Percentiles rank a stretch among this genome's conserved stretches.
Evolutionary conservation across 179 eudicot genomes (phyloP).

Genomic region (Drosera spatulata): DNA sequence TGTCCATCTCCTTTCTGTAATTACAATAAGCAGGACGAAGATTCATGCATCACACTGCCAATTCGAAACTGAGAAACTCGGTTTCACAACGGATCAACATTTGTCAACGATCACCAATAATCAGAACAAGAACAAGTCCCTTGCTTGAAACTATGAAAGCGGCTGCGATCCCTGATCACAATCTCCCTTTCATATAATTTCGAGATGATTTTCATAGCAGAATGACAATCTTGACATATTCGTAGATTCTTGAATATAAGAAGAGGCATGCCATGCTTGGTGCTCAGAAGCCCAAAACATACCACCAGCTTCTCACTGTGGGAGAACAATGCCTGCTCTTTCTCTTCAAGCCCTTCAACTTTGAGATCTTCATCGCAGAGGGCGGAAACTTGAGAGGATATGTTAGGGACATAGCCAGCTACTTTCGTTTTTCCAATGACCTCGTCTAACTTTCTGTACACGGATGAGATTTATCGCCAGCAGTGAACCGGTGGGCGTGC

Average conservation of each 20-base stretch:
- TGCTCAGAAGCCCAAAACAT: conserved; percentile 26
- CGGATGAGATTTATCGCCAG: conserved; percentile 25
- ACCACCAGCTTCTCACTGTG: conserved; percentile 26
- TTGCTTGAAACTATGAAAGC: conserved; percentile 23
- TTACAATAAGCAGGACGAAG: no score
- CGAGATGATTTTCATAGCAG: conserved; percentile 22
- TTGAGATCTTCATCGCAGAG: conserved; percentile 6
- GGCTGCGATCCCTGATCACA: conserved; percentile 22
- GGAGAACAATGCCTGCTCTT: conserved; percentile 18
- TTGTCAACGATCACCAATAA: conserved; percentile 10
- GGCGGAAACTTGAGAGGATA: conserved; percentile 14
- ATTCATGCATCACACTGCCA: no score
- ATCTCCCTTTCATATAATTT: no score
- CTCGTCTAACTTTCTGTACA: conserved; percentile 16
- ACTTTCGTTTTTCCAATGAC: conserved; percentile 19
- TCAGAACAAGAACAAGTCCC: conserved; percentile 26
- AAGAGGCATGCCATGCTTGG: conserved; percentile 14
- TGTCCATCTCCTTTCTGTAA: no score
- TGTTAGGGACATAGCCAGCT: conserved; percentile 23
- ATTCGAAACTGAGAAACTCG: no score
- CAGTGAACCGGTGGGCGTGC: conserved; percentile 16
- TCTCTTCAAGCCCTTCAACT: conserved; percentile 17
- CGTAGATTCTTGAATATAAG: conserved; percentile 25
- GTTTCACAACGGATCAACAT: no score
- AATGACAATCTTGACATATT: conserved; percentile 33